phyloP scores from a whole-genome alignment of 495 filamentous ascomycete species.

The Podospora pseudocomata region DNA sequence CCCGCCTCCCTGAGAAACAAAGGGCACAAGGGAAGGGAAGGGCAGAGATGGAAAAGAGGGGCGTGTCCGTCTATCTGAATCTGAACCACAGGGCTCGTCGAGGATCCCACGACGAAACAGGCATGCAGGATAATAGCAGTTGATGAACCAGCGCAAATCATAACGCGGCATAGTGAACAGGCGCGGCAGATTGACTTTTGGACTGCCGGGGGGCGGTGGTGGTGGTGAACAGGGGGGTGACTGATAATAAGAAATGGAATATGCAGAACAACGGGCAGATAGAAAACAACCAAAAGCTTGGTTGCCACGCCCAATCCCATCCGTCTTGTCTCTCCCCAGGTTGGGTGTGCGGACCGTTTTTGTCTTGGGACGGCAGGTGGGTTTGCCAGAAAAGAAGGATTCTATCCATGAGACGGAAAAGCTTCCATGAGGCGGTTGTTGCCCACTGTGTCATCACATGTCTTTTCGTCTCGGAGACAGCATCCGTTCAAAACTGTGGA shows the following conservation, averaged over 20 bases:
- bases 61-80: constrained; percentile 9
- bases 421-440: neutral
- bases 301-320: constrained; percentile 7
- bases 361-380: neutral
- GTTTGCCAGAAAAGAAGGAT: neutral
- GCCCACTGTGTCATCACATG: neutral
- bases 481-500: neutral
- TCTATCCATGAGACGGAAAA: neutral
- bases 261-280: constrained; percentile 18
- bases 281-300: constrained; percentile 13
- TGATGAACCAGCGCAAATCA: constrained; percentile 21
- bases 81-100: constrained; percentile 1
- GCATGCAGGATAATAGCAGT: constrained; percentile 17
- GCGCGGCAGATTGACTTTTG: constrained; percentile 20
- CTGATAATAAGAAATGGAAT: constrained; percentile 15
- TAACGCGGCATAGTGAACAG: constrained; percentile 23
- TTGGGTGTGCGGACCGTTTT: neutral
- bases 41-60: neutral
- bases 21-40: neutral
- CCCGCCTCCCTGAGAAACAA: neutral
- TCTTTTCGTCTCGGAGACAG: neutral
- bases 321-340: neutral
- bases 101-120: constrained; percentile 15
- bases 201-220: neutral
- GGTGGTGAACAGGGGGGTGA: neutral